These are phyloP conservation scores for Acacia acuminata DNA, from an alignment of 306 rosid species.

Conservation along the genomic window DNA sequence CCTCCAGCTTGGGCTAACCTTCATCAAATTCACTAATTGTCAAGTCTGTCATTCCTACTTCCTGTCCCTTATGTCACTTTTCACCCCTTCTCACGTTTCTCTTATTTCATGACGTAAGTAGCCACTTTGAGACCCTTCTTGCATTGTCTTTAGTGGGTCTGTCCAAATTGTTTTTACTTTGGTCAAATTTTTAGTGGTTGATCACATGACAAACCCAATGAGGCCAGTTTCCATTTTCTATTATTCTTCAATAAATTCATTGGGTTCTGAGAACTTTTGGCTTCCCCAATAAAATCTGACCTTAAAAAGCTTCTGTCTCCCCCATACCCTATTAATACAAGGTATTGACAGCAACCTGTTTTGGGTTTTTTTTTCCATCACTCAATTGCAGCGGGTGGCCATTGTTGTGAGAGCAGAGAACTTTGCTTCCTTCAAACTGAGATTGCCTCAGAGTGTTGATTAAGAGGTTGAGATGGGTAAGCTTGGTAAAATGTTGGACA, in stretches of 20 bases:
- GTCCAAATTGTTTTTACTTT: conserved; percentile 14
- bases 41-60: conserved; percentile 32
- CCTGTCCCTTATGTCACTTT: conserved; percentile 24
- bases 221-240: conserved; percentile 21
- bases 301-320: conserved; percentile 30
- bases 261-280: conserved; percentile 54
- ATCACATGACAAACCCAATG: conserved; percentile 60
- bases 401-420: conserved; percentile 16
- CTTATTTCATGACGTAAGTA: conserved; percentile 26
- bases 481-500: conserved; percentile 63
- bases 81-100: conserved; percentile 30
- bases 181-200: conserved; percentile 38
- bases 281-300: conserved; percentile 62
- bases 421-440: conserved; percentile 4
- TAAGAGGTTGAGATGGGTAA: conserved; percentile 61
- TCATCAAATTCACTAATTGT: conserved; percentile 37
- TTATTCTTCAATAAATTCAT: conserved; percentile 46
- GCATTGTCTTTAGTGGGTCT: conserved; percentile 25
- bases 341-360: conserved; percentile 33
- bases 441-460: conserved; percentile 22
- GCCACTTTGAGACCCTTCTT: conserved; percentile 35
- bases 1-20: conserved; percentile 47
- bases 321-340: conserved; percentile 26
- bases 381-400: conserved; percentile 19
- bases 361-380: conserved; percentile 15